A percentile compares a stretch with the other conserved stretches of the same genome.
Evolutionary conservation across 352 stramenopile species (phyloP).

Genomic region (Pythium scleroteichum): DNA sequence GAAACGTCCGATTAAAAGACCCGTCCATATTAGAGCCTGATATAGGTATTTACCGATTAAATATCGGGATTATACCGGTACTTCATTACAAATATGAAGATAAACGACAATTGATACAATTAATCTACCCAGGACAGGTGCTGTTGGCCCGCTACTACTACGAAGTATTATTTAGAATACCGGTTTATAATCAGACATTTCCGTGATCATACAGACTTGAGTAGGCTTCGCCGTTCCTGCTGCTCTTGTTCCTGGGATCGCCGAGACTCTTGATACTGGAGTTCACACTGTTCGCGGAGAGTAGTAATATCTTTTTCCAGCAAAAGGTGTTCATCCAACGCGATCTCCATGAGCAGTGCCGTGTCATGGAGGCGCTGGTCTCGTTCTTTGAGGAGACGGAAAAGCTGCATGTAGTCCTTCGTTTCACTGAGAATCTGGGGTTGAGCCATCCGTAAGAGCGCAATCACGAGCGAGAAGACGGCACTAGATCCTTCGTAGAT

Average conservation of each 20-base stretch:
- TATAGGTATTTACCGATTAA: no score
- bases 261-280: conserved; percentile 1
- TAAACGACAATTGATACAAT: no score
- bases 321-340: conserved; percentile 46
- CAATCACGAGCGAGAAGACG: conserved; percentile 57
- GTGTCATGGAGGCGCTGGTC: conserved; percentile 64
- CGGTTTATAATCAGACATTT: no score
- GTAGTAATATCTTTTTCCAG: conserved; percentile 29
- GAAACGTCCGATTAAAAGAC: no score
- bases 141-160: no score
- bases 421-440: conserved; percentile 50
- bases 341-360: conserved; percentile 58
- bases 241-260: conserved; percentile 8
- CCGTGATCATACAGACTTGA: neutral
- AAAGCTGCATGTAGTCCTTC: conserved; percentile 71
- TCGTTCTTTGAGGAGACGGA: conserved; percentile 56
- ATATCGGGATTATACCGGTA: no score
- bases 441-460: conserved; percentile 58
- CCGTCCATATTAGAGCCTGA: no score
- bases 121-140: no score
- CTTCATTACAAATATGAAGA: no score
- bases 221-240: neutral
- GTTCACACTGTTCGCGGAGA: conserved; percentile 22
- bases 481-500: conserved; percentile 52
- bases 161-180: no score